Evolutionary conservation across 495 filamentous ascomycete species (phyloP).

Genomic region (Lasiosphaeriaceae sp.): DNA sequence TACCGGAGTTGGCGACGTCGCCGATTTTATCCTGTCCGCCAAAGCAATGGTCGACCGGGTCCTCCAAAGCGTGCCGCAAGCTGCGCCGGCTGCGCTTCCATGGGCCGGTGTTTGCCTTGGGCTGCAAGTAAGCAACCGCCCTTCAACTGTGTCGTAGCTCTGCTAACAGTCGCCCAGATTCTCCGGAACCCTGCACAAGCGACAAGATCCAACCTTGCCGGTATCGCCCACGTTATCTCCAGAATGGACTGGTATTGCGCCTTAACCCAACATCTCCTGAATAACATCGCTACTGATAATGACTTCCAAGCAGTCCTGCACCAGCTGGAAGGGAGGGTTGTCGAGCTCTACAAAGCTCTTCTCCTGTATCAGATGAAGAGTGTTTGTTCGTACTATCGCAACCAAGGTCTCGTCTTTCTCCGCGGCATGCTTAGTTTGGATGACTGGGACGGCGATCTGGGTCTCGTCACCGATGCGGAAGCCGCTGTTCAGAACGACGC

Average conservation of each 20-base stretch:
- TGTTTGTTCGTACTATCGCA: slow-evolving; percentile 29
- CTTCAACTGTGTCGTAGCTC: slow-evolving; percentile 3
- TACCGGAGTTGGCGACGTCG: slow-evolving; percentile 15
- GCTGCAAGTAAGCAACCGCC: slow-evolving; percentile 13
- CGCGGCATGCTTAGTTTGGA: slow-evolving; percentile 14
- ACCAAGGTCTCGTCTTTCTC: slow-evolving; percentile 20
- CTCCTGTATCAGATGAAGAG: slow-evolving; percentile 35
- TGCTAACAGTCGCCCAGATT: slow-evolving; percentile 10
- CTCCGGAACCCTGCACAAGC: slow-evolving; percentile 24
- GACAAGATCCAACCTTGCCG: slow-evolving; percentile 25
- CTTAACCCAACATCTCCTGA: slow-evolving; percentile 22
- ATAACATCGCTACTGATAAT: slow-evolving; percentile 9
- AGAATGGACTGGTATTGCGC: slow-evolving; percentile 35
- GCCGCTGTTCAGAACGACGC: slow-evolving; percentile 14
- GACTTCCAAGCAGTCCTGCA: background rate
- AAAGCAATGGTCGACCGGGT: slow-evolving; percentile 19
- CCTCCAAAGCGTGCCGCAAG: slow-evolving; percentile 13
- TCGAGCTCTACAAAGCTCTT: slow-evolving; percentile 28
- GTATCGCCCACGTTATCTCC: slow-evolving; percentile 29
- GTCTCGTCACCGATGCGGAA: slow-evolving; percentile 20
- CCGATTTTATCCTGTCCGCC: slow-evolving; percentile 12
- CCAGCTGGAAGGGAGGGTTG: slow-evolving; percentile 13
- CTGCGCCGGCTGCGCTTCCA: slow-evolving; percentile 20
- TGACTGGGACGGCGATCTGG: slow-evolving; percentile 25
- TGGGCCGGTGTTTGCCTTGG: slow-evolving; percentile 24